Evolutionary conservation across 768 basidiomycete species (phyloP), one percentile per base, ranked within the genome.

Genomic region (Peribolospora kevripleyi): DNA sequence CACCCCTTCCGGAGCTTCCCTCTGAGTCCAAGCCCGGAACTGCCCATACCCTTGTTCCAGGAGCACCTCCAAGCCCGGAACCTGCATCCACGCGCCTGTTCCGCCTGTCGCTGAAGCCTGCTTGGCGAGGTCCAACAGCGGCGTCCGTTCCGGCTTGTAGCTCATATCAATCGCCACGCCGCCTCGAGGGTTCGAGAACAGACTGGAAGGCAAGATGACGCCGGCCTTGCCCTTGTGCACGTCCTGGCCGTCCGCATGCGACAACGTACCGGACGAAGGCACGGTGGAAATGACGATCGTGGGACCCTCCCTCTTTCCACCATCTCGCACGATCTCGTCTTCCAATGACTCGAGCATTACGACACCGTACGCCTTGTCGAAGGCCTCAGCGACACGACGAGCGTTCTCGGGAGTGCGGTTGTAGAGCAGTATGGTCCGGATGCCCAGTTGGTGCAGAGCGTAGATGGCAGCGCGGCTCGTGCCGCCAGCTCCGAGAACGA

Each of bases 401-500:
- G 87, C 91, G 61, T 83, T 84, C 55, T 65, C 70, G 13, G 63
- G 66, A 0, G 91, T 95, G 48, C 93, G 76, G 68, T 97, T 98
- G 71, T 74, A 87, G 14, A 98, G 65, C 67, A 86, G 88, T 60
- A 97, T 81, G 5, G 69, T 72, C 51, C 73, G 68, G 43, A 80
- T 74, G 5, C 79, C 78, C 2, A 90, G 70, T 53, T 71, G 69
- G 59, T 81, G 75, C 49, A 95, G 68, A 3, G 91, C 87, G 64
- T 87, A 93, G 58, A 97, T 77, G 1, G 91, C 91, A 0, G 91
- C 91, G 13, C 91, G 82, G 13, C 84, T 80, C 0, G 91, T 93
- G 2, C 91, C 91, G 6, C 91, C 91, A 2, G 87, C 90, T 3
- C 93, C 93, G 57, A 98, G 84, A 54, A 98, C 80, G 55, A 97